A percentile compares a stretch with the other conserved stretches of the same genome.
Conservation (phyloP, 2,329 filamentous ascomycete genomes). For the Botrytis porri region DNA sequence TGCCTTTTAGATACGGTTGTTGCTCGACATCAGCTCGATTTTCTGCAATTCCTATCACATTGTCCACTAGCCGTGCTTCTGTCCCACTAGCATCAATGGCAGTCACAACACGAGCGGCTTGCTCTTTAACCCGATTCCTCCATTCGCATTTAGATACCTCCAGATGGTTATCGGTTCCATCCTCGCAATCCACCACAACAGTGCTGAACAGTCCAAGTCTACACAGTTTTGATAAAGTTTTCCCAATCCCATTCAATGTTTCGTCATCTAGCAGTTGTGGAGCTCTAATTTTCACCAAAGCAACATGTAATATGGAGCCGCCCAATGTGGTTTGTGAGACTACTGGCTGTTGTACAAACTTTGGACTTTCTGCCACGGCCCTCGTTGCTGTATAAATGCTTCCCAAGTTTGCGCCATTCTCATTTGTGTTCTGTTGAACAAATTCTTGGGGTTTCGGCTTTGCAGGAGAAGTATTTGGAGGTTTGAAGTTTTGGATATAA, state of each 20-base stretch:
- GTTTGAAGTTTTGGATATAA: slow-evolving; percentile 82
- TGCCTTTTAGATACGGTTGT: slow-evolving; percentile 26
- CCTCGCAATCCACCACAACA: slow-evolving; percentile 73
- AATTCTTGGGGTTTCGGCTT: slow-evolving; percentile 3
- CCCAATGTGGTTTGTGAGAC: slow-evolving; percentile 28
- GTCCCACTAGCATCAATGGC: slow-evolving; percentile 70
- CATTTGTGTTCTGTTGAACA: slow-evolving; percentile 33
- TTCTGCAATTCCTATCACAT: slow-evolving; percentile 40
- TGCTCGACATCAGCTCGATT: slow-evolving; percentile 8
- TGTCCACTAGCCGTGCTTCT: slow-evolving; percentile 66
- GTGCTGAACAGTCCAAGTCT: slow-evolving; percentile 78
- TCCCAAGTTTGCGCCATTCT: slow-evolving; percentile 56
- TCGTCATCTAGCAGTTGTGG: slow-evolving; percentile 68
- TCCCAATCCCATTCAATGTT: slow-evolving; percentile 71
- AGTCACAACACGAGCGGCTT: slow-evolving; percentile 70
- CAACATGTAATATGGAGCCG: slow-evolving; percentile 61
- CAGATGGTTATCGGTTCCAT: slow-evolving; percentile 34
- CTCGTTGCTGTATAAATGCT: slow-evolving; percentile 55
- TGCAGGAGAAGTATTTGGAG: slow-evolving; percentile 36
- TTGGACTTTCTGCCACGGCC: slow-evolving; percentile 56
- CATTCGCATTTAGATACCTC: slow-evolving; percentile 33
- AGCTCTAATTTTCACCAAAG: slow-evolving; percentile 78
- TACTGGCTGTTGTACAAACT: slow-evolving; percentile 53
- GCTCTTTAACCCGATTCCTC: slow-evolving; percentile 52
- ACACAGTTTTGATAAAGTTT: slow-evolving; percentile 79